Base-by-base conservation (phyloP, 805 yeast genomes). In the Limtongia smithiae region DNA sequence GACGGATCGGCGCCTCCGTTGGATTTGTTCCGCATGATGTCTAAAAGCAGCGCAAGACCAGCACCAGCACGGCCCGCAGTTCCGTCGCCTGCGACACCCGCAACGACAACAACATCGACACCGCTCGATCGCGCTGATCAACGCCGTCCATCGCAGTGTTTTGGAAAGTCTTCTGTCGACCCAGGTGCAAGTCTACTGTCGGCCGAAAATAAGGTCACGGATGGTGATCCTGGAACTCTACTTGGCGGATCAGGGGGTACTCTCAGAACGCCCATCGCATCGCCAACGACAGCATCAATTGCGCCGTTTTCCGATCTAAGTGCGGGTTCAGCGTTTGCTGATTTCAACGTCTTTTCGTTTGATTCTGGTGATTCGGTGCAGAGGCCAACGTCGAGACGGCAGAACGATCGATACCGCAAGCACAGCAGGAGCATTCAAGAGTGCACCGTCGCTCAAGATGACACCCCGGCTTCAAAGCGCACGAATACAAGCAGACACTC, bases 11-110 rank as follows among this genome's bases (percentile, higher is more conserved):
- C 34, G 12, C 27, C 47, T 3, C 15, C 36, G 18, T 20, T 43
- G 24, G 41, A 43, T 30, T n/a, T 43, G 14, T 43, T 43, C 31
- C 27, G 47, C 21, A 36, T 43, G 46, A 15, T 42, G 3, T 24
- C 46, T 5, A 31, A 40, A 7, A 31, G 21, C 12, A 21, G 18
- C 21, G 36, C 44, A 14, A 22, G 36, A 4, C 12, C 14, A 20
- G 9, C 30, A 31, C 14, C 40, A 24, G 12, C 33, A 22, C 3
- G 35, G 27, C 11, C 46, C 9, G 24, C 11, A 6, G 28, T 25
- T 25, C 28, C 9, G 28, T 6, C 28, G 28, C 8, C 33, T 15
- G 40, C 27, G 7, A 17, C 34, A n/a, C 34, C 25, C 14, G 28
- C 39, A 12, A 17, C 27, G 9, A 17, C 27, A 6, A 32, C 25